A percentile compares a stretch with the other conserved stretches of the same genome.
Evolutionary conservation across 176 grass and related monocot species (phyloP).

Genomic region (Oryza officinalis): DNA sequence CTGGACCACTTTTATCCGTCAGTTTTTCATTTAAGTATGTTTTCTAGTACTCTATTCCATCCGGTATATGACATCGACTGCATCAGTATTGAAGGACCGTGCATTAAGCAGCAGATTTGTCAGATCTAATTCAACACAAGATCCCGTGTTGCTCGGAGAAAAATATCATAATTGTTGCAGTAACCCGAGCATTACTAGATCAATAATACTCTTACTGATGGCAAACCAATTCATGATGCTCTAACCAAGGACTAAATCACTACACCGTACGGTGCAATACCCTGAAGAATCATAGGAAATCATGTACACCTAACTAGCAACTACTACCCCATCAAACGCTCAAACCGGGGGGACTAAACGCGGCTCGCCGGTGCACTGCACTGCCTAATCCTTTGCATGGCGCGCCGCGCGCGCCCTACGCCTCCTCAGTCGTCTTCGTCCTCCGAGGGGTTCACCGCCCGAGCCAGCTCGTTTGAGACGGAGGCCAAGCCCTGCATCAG

Average conservation of each 20-base stretch:
- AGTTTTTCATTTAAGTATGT: neutral
- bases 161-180: neutral
- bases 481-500: slow-evolving; percentile 81
- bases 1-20: neutral
- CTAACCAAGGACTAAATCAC: slow-evolving; percentile 23
- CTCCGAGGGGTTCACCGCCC: neutral
- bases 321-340: slow-evolving; percentile 9
- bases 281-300: slow-evolving; percentile 27
- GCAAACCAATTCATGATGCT: neutral
- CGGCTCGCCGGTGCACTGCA: neutral
- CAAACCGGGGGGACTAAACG: neutral
- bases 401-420: neutral
- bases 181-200: slow-evolving; percentile 10
- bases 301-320: slow-evolving; percentile 31
- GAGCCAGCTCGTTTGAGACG: slow-evolving; percentile 67
- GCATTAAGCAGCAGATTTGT: neutral
- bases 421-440: slow-evolving; percentile 10
- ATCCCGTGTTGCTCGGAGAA: neutral
- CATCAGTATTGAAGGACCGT: neutral
- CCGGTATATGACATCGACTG: neutral
- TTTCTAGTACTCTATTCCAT: neutral
- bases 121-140: neutral
- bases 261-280: neutral
- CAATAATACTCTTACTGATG: neutral
- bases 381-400: neutral